Evolutionary conservation across 2,329 filamentous ascomycete genomes (phyloP).

Genomic region (Alternaria arborescens): DNA sequence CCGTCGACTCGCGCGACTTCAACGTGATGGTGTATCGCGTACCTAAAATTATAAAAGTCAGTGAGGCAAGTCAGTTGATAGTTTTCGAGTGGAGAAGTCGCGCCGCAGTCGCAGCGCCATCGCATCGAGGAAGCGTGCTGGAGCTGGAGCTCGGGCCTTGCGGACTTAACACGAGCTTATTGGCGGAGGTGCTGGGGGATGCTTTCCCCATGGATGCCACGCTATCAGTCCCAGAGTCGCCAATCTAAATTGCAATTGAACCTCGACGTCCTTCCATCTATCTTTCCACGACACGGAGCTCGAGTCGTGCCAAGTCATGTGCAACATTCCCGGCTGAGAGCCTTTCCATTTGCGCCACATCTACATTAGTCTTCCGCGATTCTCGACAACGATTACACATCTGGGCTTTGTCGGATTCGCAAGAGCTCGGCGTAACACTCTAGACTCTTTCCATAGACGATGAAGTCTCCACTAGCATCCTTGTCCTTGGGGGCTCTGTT

Average conservation of each 20-base stretch:
- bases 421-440: neutral
- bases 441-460: constrained; percentile 8
- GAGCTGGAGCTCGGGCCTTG: constrained; percentile 21
- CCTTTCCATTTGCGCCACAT: neutral
- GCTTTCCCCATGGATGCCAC: constrained; percentile 27
- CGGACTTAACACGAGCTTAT: constrained; percentile 25
- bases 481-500: constrained; percentile 24
- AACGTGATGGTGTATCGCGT: neutral
- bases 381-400: neutral
- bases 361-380: neutral
- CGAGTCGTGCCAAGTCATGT: neutral
- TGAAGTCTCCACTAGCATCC: constrained; percentile 25
- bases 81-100: neutral
- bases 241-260: constrained; percentile 11
- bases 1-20: neutral
- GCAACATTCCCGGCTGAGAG: neutral
- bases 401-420: neutral
- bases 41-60: neutral
- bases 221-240: constrained; percentile 17
- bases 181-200: constrained; percentile 18
- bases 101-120: neutral
- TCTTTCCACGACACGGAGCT: neutral
- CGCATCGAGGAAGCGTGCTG: neutral
- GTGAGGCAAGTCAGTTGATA: neutral
- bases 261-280: neutral